Evolutionary conservation across 2,329 filamentous ascomycete species (phyloP).

Genomic region (Aspergillus sp.): DNA sequence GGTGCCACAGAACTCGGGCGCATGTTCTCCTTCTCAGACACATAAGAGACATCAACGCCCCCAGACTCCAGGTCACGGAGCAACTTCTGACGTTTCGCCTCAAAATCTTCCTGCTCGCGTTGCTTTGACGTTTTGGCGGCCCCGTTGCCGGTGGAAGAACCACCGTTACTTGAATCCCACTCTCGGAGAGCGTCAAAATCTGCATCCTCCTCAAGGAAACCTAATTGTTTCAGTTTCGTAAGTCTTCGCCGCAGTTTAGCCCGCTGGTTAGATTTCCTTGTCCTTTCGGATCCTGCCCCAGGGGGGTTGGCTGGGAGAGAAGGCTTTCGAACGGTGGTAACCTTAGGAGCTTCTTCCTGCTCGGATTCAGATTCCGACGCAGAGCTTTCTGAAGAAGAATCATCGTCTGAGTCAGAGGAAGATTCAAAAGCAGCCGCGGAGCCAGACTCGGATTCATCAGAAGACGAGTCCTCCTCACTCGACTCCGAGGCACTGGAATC

Average conservation of each 20-base stretch:
- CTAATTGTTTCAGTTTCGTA: conserved; percentile 53
- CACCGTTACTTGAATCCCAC: conserved; percentile 32
- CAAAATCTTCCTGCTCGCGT: conserved; percentile 46
- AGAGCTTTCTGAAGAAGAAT: conserved; percentile 40
- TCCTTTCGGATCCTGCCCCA: conserved; percentile 51
- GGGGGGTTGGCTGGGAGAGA: conserved; percentile 39
- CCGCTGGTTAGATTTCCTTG: conserved; percentile 57
- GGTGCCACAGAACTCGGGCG: conserved; percentile 18
- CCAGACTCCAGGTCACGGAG: conserved; percentile 53
- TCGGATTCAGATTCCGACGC: conserved; percentile 30
- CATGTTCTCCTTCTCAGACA: conserved; percentile 32
- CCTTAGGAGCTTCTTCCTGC: conserved; percentile 22
- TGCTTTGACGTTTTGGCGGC: conserved; percentile 15
- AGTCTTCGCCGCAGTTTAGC: conserved; percentile 52
- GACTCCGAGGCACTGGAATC: conserved; percentile 26
- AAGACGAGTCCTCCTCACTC: conserved; percentile 1
- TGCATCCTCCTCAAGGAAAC: conserved; percentile 52
- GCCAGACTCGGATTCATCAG: neutral
- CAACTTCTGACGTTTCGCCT: conserved; percentile 52
- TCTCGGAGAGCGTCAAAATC: conserved; percentile 50
- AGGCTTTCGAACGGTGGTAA: conserved; percentile 5
- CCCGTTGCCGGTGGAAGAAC: conserved; percentile 24
- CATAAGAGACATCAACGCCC: conserved; percentile 49
- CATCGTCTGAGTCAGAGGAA: conserved; percentile 13
- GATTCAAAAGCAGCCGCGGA: conserved; percentile 5